These are phyloP conservation scores for Pezicula radicicola DNA, from an alignment of 2,329 filamentous ascomycete genomes.

Conservation along the genomic window DNA sequence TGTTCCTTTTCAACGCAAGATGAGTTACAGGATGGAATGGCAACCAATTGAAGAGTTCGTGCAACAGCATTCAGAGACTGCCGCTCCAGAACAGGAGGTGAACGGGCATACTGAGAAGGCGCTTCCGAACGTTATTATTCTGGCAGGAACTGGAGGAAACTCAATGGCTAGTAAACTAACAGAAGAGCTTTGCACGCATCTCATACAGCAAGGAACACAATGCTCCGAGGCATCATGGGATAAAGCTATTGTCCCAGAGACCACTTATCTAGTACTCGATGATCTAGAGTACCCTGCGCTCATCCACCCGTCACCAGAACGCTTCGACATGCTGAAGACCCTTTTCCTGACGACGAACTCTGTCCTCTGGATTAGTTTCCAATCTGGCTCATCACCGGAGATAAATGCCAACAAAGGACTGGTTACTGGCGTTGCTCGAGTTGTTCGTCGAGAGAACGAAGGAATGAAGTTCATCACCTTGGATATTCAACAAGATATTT, in stretches of 20 bases:
- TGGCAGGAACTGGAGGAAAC: not conserved
- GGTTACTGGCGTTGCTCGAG: constrained; percentile 5
- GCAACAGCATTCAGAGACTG: no score
- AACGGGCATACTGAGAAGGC: not conserved
- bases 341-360: not conserved
- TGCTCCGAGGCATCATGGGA: not conserved
- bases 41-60: not conserved
- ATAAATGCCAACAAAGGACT: not conserved
- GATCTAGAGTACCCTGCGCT: not conserved
- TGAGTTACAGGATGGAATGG: constrained; percentile 1
- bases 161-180: not conserved
- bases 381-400: not conserved
- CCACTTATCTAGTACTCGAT: constrained; percentile 1
- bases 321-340: not conserved
- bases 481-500: constrained; percentile 2
- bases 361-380: not conserved
- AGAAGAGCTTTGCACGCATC: not conserved
- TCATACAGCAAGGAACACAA: not conserved
- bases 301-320: not conserved
- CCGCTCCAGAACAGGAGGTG: no score
- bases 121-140: not conserved
- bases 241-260: not conserved
- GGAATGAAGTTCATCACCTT: constrained; percentile 7
- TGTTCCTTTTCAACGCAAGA: constrained; percentile 1
- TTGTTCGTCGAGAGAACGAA: constrained; percentile 8